These are phyloP conservation scores for Moesziomyces antarcticus DNA, from an alignment of 1,284 basidiomycete genomes.

Conservation along the genomic window DNA sequence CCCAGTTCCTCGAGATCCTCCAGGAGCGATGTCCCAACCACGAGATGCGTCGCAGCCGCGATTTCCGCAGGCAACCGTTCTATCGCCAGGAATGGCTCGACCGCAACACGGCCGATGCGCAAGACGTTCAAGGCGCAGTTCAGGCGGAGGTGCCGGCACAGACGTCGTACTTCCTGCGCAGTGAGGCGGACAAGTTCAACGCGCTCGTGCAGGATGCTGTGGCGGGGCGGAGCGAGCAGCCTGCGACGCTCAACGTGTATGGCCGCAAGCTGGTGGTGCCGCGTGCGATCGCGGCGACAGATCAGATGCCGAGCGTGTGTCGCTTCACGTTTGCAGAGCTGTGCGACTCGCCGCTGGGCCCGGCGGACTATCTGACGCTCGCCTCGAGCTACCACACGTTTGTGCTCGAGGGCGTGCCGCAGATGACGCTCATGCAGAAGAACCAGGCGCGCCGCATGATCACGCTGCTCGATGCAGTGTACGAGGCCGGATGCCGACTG, in stretches of 20 bases:
- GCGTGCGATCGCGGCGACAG: slow-evolving; percentile 65
- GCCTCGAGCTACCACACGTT: slow-evolving; percentile 74
- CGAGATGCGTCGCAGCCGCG: slow-evolving; percentile 70
- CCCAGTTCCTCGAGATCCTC: slow-evolving; percentile 75
- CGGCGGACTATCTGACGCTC: slow-evolving; percentile 78
- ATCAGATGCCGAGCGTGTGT: slow-evolving; percentile 67
- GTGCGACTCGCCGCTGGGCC: slow-evolving; percentile 76
- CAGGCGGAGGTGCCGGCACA: background rate
- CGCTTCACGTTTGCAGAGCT: slow-evolving; percentile 75
- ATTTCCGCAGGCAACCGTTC: slow-evolving; percentile 68
- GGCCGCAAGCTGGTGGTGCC: slow-evolving; percentile 73
- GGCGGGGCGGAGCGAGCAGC: slow-evolving; percentile 10
- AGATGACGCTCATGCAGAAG: slow-evolving; percentile 74
- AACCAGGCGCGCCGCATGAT: slow-evolving; percentile 79
- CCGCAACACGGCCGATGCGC: slow-evolving; percentile 8
- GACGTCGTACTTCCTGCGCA: slow-evolving; percentile 49
- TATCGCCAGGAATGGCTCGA: slow-evolving; percentile 44
- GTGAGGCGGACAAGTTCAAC: slow-evolving; percentile 41
- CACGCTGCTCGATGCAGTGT: slow-evolving; percentile 77
- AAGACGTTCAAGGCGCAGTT: background rate
- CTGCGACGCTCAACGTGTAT: slow-evolving; percentile 69
- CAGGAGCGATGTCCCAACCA: slow-evolving; percentile 75
- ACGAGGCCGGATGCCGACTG: slow-evolving; percentile 69
- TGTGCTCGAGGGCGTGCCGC: slow-evolving; percentile 74
- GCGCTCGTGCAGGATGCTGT: slow-evolving; percentile 16